A percentile compares a stretch with the other conserved stretches of the same genome.
These are phyloP conservation scores for Agastache rugosa DNA, from an alignment of 257 asterid genomes.

Conservation along the genomic window DNA sequence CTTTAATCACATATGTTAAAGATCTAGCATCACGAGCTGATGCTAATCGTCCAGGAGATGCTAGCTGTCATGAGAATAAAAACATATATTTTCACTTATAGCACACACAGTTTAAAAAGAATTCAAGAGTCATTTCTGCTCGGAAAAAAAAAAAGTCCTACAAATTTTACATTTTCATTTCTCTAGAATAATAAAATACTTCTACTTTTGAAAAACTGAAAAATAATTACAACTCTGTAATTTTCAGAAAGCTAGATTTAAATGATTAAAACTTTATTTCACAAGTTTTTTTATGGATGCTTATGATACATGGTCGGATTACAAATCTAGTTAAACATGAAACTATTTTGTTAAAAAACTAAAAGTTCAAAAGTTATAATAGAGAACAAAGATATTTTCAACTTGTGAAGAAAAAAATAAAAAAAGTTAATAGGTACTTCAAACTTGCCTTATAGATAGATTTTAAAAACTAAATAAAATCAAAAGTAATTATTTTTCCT, in stretches of 20 bases:
- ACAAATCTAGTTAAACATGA: neutral
- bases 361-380: neutral
- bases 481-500: neutral
- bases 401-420: neutral
- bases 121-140: conserved; percentile 1
- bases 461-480: neutral
- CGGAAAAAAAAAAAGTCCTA: neutral
- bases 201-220: neutral
- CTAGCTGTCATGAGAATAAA: conserved; percentile 26
- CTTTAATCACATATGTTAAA: conserved; percentile 32
- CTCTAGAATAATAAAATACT: neutral
- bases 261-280: neutral
- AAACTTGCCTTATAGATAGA: neutral
- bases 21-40: conserved; percentile 41
- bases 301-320: neutral
- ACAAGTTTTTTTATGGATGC: neutral
- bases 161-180: neutral
- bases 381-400: neutral
- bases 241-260: neutral
- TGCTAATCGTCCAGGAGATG: conserved; percentile 38
- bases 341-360: neutral
- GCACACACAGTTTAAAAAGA: neutral
- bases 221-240: neutral
- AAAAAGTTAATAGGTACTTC: neutral
- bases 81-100: neutral